Evolutionary conservation across 2,329 filamentous ascomycete species (phyloP).

Genomic region (Apiospora rasikravindrae): DNA sequence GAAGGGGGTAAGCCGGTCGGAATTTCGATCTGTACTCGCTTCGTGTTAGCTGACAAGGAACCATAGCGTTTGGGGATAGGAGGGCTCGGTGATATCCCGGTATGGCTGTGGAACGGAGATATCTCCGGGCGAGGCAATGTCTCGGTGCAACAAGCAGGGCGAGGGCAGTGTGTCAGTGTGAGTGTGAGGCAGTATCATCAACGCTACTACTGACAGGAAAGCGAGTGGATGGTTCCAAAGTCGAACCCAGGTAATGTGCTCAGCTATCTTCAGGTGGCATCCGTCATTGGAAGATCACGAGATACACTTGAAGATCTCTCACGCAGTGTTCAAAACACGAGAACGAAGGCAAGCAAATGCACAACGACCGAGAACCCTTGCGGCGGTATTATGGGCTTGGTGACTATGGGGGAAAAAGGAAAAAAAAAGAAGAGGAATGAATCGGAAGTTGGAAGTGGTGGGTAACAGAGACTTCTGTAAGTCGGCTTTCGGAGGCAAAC

Average conservation of each 20-base stretch:
- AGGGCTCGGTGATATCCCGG: not conserved
- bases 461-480: constrained; percentile 7
- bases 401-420: not conserved
- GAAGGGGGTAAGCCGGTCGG: not conserved
- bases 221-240: constrained; percentile 17
- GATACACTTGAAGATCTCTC: not conserved
- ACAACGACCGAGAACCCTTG: not conserved
- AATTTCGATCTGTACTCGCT: not conserved
- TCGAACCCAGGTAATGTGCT: not conserved
- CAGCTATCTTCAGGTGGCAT: not conserved
- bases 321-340: not conserved
- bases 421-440: not conserved
- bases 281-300: not conserved
- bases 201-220: constrained; percentile 9
- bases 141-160: not conserved
- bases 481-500: not conserved
- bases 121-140: not conserved
- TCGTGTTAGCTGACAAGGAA: constrained; percentile 8
- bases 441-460: not conserved
- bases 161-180: not conserved
- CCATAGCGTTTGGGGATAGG: not conserved
- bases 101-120: not conserved
- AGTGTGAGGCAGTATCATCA: not conserved
- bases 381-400: not conserved
- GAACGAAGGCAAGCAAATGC: not conserved